A percentile compares a stretch with the other conserved stretches of the same genome.
phyloP scores from a whole-genome alignment of 2,329 filamentous ascomycete genomes.

The Apiospora kogelbergensis region DNA sequence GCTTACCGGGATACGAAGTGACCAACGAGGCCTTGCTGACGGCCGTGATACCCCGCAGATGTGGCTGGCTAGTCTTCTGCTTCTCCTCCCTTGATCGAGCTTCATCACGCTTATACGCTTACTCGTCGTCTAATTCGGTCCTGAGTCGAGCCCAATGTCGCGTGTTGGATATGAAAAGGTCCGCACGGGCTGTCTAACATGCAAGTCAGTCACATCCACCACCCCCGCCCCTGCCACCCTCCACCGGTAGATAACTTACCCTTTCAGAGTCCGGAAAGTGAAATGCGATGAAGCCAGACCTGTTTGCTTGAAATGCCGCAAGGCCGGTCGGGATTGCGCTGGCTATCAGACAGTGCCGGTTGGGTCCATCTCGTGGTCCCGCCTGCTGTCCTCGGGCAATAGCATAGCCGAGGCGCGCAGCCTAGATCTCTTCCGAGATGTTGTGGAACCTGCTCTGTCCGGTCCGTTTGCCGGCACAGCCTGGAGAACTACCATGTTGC shows the following conservation, averaged over 20 bases:
- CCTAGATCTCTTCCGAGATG: constrained; percentile 20
- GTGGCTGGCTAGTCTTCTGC: neutral
- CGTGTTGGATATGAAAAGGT: constrained; percentile 19
- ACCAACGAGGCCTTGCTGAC: neutral
- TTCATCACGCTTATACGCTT: neutral
- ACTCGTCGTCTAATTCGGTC: neutral
- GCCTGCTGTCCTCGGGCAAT: constrained; percentile 10
- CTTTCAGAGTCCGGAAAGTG: constrained; percentile 27
- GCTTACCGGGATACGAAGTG: neutral
- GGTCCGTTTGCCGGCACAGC: constrained; percentile 11
- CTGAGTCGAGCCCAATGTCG: constrained; percentile 11
- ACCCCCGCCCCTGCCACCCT: neutral
- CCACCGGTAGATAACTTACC: no score
- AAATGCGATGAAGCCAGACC: constrained; percentile 34
- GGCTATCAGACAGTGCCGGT: constrained; percentile 19
- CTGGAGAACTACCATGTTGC: constrained; percentile 17
- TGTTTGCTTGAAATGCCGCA: constrained; percentile 26
- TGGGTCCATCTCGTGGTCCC: constrained; percentile 18
- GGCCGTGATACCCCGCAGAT: neutral
- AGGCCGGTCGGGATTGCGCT: constrained; percentile 25
- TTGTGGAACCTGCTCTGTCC: constrained; percentile 15
- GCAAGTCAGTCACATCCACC: constrained; percentile 19
- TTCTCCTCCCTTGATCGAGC: neutral
- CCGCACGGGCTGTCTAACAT: constrained; percentile 19
- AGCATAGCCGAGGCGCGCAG: constrained; percentile 5